These are phyloP conservation scores for Aureobasidium sp. DNA, from an alignment of 2,329 filamentous ascomycete genomes.

Conservation along the genomic window DNA sequence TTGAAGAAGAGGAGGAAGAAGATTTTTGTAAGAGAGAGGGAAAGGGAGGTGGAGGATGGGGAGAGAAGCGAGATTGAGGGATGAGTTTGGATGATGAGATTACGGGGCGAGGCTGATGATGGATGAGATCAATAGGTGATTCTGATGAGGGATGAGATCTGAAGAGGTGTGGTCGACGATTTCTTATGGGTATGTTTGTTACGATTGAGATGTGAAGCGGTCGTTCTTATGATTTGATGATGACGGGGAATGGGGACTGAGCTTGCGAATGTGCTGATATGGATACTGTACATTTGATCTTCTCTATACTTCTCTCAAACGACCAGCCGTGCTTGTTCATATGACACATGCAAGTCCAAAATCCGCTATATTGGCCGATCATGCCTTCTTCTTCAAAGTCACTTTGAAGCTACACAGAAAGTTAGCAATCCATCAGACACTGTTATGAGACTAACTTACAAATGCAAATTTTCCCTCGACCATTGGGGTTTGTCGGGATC, in stretches of 20 bases:
- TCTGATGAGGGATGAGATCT: no score
- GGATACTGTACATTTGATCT: not conserved
- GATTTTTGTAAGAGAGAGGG: not conserved
- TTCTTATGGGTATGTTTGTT: no score
- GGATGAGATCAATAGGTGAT: not conserved
- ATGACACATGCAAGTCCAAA: no score
- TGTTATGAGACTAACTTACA: constrained; percentile 34
- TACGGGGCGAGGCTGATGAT: no score
- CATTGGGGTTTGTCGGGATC: constrained; percentile 43
- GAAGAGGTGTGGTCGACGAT: no score
- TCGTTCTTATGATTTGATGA: constrained; percentile 4
- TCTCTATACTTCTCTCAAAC: constrained; percentile 1
- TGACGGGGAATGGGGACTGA: not conserved
- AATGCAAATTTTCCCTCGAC: constrained; percentile 41
- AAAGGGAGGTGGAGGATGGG: not conserved
- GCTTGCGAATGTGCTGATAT: not conserved
- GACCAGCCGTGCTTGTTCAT: no score
- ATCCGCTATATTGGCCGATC: no score
- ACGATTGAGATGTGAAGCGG: no score
- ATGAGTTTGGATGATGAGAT: not conserved
- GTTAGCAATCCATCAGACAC: no score
- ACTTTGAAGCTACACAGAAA: not conserved
- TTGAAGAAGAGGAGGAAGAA: constrained; percentile 5
- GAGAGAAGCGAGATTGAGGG: constrained; percentile 9
- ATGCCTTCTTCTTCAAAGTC: constrained; percentile 3